Conservation (phyloP, 768 basidiomycete genomes). For the Tubosaeta sp. region DNA sequence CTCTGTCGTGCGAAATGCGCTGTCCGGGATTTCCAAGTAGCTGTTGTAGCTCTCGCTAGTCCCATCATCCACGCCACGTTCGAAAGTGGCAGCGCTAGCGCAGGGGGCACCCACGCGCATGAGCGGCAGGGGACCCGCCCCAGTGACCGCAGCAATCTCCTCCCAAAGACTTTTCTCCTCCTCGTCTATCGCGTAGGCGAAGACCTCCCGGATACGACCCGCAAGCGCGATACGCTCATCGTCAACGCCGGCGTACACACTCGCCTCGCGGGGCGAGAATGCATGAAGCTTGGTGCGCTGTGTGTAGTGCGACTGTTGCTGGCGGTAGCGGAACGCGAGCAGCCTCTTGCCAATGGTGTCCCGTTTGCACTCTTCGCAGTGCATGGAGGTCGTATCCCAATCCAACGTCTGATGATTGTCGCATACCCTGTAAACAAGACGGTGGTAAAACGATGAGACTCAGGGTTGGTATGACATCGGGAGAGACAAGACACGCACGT, state of each 20-base stretch:
- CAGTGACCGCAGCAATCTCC: slow-evolving; percentile 25
- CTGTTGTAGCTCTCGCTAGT: slow-evolving; percentile 5
- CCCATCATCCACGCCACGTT: slow-evolving; percentile 1
- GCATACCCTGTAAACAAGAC: slow-evolving; percentile 17
- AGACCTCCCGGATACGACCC: slow-evolving; percentile 10
- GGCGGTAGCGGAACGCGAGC: slow-evolving; percentile 18
- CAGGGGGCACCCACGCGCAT: slow-evolving; percentile 13
- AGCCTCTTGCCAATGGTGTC: slow-evolving; percentile 26
- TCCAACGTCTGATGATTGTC: slow-evolving; percentile 20
- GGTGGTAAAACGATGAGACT: slow-evolving; percentile 1
- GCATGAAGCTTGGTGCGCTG: slow-evolving; percentile 4
- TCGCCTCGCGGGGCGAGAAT: background rate
- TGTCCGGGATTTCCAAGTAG: slow-evolving; percentile 15
- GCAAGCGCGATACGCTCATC: slow-evolving; percentile 9
- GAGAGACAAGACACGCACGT: slow-evolving; percentile 18
- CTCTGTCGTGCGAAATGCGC: slow-evolving; percentile 15
- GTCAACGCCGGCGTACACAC: background rate
- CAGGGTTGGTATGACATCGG: background rate
- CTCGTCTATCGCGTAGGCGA: slow-evolving; percentile 20
- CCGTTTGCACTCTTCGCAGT: slow-evolving; percentile 28
- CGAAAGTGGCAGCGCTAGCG: slow-evolving; percentile 1
- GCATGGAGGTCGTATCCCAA: slow-evolving; percentile 19
- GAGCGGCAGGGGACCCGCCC: slow-evolving; percentile 10
- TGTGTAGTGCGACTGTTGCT: slow-evolving; percentile 3
- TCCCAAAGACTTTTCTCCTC: slow-evolving; percentile 28